Base-by-base conservation (phyloP, 1,284 basidiomycete species). In the Acaromyces ingoldii region DNA sequence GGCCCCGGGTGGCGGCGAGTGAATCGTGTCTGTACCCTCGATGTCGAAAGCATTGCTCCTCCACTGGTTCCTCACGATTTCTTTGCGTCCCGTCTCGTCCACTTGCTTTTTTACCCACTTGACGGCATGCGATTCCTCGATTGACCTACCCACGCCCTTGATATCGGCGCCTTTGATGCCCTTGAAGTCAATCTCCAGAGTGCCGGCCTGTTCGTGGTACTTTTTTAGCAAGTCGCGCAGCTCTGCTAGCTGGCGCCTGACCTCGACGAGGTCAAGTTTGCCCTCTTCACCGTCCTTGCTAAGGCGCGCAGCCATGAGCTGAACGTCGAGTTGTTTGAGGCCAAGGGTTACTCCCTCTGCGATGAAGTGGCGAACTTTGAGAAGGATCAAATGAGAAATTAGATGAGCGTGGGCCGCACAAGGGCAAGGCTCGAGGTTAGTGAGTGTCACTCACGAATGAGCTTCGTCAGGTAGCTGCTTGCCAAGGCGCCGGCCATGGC, bases 201-300 rank as follows among this genome's bases (percentile, higher is more conserved):
- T 51, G 15, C 56, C 56, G n/a, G 54, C 56, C 38, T 51, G 47
- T 28, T 58, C 56, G 40, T 52, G 30, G 30, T 56, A 56, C 36
- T 58, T 58, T 22, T 37, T 42, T 26, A 58, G 31, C 31, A 58
- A 42, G 38, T 58, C 56, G 9, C 56, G 53, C 22, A 58, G 31
- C 25, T 47, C 54, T 9, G 54, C 56, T n/a, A 43, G 41, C 15
- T 46, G 44, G 13, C 22, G 36, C 28, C 40, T 39, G 17, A 58
- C 15, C 11, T 56, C 53, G 26, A 43, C 55, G 3, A 58, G 24
- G n/a, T 26, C 29, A 19, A 56, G 34, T 15, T 51, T 34, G 26
- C 21, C 50, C 33, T 46, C 21, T 9, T 49, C 29, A 19, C 29
- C 41, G 38, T 49, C 54, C 19, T 39, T n/a, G 19, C 54, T 25